These are phyloP conservation scores for Colletotrichum chlorophyti DNA, from an alignment of 2,329 filamentous ascomycete genomes.

Conservation along the genomic window DNA sequence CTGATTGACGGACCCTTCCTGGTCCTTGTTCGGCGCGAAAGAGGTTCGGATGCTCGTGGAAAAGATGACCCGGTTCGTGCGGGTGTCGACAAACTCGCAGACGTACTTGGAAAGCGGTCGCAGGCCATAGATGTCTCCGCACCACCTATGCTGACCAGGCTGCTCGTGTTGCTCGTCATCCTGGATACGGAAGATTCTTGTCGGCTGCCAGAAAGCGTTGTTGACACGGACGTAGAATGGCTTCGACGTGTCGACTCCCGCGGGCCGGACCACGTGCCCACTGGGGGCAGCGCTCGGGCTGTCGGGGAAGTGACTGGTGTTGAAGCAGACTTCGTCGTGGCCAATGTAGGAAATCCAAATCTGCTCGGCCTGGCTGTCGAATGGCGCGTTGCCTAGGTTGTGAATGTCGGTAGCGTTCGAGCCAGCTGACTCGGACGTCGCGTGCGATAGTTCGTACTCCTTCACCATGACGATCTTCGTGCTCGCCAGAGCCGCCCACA, in stretches of 20 bases:
- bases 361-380: constrained; percentile 72
- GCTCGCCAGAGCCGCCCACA: constrained; percentile 93
- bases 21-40: constrained; percentile 52
- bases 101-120: constrained; percentile 79
- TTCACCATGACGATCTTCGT: constrained; percentile 97
- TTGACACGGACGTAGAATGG: constrained; percentile 83
- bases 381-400: constrained; percentile 78
- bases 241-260: constrained; percentile 71
- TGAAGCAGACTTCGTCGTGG: constrained; percentile 79
- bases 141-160: constrained; percentile 64
- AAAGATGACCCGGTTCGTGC: constrained; percentile 71
- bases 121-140: constrained; percentile 73
- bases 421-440: constrained; percentile 74
- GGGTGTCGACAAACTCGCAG: constrained; percentile 77
- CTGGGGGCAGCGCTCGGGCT: constrained; percentile 36
- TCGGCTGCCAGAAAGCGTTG: constrained; percentile 80
- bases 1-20: constrained; percentile 43
- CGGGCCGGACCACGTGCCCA: constrained; percentile 42
- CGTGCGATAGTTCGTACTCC: constrained; percentile 84
- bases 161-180: constrained; percentile 34
- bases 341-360: constrained; percentile 85
- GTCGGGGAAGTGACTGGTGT: constrained; percentile 69
- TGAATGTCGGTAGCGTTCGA: constrained; percentile 79
- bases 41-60: constrained; percentile 74
- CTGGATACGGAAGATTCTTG: constrained; percentile 66